Evolutionary conservation across 306 rosid species (phyloP), one percentile per base, ranked within the genome.

Genomic region (Cicer judaicum): DNA sequence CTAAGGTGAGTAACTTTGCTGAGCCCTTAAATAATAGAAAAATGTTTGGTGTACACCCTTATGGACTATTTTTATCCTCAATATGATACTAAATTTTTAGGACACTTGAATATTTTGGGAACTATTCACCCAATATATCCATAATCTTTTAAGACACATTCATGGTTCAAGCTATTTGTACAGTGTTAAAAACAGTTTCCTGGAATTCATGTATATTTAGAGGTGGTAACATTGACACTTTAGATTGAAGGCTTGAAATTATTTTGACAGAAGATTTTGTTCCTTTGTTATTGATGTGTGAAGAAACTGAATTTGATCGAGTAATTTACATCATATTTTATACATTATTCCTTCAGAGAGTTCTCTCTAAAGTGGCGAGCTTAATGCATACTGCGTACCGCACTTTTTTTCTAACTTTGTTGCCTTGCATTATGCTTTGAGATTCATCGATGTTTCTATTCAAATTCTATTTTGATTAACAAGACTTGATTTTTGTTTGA

Each of bases 1-100:
- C 77, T 38, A 82, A 94, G 90, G 97, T 87, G 29, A 68, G 79
- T 72, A 13, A 38, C 36, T 59, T 0, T 13, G 55, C 3, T 52
- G 12, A 53, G 53, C 15, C 24, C 78, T 5, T 49, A 68, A 8
- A 68, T 54, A 54, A 18, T 54, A 29, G 36, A 29, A 29, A 29
- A 29, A 4, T 29, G 5, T 29, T 29, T 29, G 36, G 5, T 4
- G 0, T 29, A 29, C 36, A 29, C 34, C 34, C 34, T 24, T 24
- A 24, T 24, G 1, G 36, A 3, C 36, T 29, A 29, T 29, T 29
- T 29, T 29, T 29, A 29, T 29, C 36, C 36, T 29, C 36, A 29
- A 29, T 4, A 52, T 52, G 19, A 7, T 11, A 7, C 9, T 41
- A 41, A 7, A 1, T 41, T 41, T 41, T 6, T 41, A 41, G 44